Evolutionary conservation across 1,284 basidiomycete genomes (phyloP).

Genomic region (Puccinia triticina): DNA sequence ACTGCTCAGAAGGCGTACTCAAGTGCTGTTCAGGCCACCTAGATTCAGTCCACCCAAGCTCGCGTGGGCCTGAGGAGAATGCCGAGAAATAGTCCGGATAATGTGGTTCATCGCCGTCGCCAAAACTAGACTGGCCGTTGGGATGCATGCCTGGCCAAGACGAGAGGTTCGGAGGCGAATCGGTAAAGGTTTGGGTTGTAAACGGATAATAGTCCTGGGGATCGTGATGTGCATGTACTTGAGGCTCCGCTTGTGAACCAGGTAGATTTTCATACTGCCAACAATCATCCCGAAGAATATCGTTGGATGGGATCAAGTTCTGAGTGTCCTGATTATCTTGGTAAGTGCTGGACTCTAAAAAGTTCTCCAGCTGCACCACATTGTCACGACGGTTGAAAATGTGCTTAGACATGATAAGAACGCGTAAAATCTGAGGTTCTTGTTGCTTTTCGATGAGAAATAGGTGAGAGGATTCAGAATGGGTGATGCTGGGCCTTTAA

Average conservation of each 20-base stretch:
- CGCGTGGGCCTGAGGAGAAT: neutral
- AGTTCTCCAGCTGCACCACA: neutral
- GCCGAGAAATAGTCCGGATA: neutral
- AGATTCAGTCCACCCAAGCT: neutral
- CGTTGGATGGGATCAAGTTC: neutral
- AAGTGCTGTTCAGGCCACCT: neutral
- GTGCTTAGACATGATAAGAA: slow-evolving; percentile 7
- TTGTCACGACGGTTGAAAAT: neutral
- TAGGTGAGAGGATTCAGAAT: neutral
- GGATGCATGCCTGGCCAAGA: neutral
- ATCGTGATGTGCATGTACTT: neutral
- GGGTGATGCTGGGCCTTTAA: too few species aligned
- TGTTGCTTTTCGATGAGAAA: neutral
- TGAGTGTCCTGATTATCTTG: neutral
- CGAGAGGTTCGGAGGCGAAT: neutral
- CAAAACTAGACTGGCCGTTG: neutral
- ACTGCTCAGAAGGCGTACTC: neutral
- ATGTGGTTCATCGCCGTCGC: neutral
- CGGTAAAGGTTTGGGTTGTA: neutral
- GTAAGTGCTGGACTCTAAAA: neutral
- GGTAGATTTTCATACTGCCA: neutral
- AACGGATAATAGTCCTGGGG: neutral
- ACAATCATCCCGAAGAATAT: neutral
- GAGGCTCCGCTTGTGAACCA: neutral
- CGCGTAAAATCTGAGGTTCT: neutral